These are phyloP conservation scores for Coemansia sp. DNA, from an alignment of 192 early-diverging fungal species.

Conservation along the genomic window DNA sequence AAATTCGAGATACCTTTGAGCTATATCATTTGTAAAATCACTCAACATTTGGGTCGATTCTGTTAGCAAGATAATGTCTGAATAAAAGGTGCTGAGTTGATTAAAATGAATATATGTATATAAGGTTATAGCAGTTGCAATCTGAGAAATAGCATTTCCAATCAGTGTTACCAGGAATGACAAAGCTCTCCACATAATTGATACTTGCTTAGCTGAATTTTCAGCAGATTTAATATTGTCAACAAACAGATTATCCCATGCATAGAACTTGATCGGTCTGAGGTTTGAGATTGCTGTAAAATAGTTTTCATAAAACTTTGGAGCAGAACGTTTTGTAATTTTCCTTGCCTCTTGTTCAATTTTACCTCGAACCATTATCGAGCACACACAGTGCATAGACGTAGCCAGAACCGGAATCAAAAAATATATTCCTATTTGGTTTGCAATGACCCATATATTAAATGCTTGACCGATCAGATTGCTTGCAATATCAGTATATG, in stretches of 20 bases:
- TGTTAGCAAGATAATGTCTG: neutral
- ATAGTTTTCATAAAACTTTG: neutral
- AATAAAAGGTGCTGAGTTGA: neutral
- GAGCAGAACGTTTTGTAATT: neutral
- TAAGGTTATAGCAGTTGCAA: neutral
- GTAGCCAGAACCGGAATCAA: neutral
- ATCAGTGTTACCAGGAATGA: too few species aligned
- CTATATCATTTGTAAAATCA: neutral
- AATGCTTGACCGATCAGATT: neutral
- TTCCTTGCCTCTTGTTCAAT: neutral
- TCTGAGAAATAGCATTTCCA: neutral
- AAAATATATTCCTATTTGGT: neutral
- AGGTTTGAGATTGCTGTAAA: neutral
- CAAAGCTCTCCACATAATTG: neutral
- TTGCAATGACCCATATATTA: neutral
- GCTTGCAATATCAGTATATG: neutral
- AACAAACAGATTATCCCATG: neutral
- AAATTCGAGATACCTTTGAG: neutral
- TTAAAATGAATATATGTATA: neutral
- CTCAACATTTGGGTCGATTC: neutral
- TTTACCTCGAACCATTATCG: neutral
- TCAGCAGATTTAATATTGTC: neutral
- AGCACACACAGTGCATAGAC: neutral
- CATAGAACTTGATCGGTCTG: slow-evolving; percentile 4
- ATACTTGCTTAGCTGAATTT: neutral